phyloP scores from a whole-genome alignment of 2,329 filamentous ascomycete species.

The Thielaviopsis euricoi region DNA sequence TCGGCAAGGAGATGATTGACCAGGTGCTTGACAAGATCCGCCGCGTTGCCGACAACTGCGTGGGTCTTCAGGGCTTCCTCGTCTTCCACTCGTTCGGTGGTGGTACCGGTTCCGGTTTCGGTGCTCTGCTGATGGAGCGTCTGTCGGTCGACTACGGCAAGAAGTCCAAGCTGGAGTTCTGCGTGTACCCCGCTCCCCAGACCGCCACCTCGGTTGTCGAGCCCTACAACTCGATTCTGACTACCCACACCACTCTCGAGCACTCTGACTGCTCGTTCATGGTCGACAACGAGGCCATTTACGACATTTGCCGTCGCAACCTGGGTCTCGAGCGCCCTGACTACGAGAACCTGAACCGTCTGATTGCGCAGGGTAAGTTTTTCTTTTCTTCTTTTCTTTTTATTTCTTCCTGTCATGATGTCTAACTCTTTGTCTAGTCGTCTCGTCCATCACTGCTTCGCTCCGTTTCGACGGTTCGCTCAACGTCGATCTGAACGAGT shows the following conservation, averaged over 20 bases:
- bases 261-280: constrained; percentile 99
- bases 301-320: constrained; percentile 98
- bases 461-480: constrained; percentile 97
- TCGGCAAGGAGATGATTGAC: constrained; percentile 98
- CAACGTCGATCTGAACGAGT: constrained; percentile 98
- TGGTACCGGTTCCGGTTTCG: constrained; percentile 96
- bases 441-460: constrained; percentile 95
- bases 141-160: constrained; percentile 98
- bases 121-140: constrained; percentile 96
- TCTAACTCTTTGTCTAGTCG: constrained; percentile 42
- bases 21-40: constrained; percentile 95
- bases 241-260: constrained; percentile 96
- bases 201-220: constrained; percentile 95
- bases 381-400: neutral
- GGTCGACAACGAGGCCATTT: constrained; percentile 99
- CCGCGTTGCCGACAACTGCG: constrained; percentile 93
- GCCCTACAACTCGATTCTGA: constrained; percentile 99
- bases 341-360: constrained; percentile 96
- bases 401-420: neutral
- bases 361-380: constrained; percentile 76
- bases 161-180: constrained; percentile 99
- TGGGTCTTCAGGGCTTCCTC: constrained; percentile 94
- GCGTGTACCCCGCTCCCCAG: constrained; percentile 94
- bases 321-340: constrained; percentile 92
- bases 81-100: constrained; percentile 99